phyloP scores from a whole-genome alignment of 2,329 filamentous ascomycete genomes.

The Macrophomina pseudophaseolina region DNA sequence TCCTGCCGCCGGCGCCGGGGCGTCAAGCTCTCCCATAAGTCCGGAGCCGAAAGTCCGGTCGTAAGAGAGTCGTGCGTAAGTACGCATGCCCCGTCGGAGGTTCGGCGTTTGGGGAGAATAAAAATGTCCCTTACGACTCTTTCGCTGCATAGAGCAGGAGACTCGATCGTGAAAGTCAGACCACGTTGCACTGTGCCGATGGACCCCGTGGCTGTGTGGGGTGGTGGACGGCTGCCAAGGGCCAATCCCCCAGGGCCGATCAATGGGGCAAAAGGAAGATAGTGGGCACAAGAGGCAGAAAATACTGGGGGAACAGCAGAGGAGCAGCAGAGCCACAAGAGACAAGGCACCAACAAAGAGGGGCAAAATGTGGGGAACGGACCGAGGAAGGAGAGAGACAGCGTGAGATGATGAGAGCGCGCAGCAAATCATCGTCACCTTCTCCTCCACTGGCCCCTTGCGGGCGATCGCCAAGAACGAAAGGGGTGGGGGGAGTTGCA shows the following conservation, averaged over 20 bases:
- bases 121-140: too few species aligned
- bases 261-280: neutral
- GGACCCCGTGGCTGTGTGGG: neutral
- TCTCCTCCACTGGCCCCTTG: neutral
- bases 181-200: neutral
- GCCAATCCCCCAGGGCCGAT: slow-evolving; percentile 22
- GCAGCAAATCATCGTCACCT: neutral
- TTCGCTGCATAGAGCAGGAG: too few species aligned
- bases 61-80: too few species aligned
- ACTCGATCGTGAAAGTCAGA: neutral
- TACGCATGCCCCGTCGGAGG: too few species aligned
- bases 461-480: neutral
- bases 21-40: too few species aligned
- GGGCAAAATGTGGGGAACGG: slow-evolving; percentile 8
- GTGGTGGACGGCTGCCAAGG: too few species aligned
- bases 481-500: neutral
- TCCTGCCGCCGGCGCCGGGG: too few species aligned
- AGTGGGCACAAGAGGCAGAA: too few species aligned
- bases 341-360: neutral
- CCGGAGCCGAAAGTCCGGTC: too few species aligned
- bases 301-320: slow-evolving; percentile 16
- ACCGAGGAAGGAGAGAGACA: neutral
- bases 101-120: too few species aligned
- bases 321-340: neutral
- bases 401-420: neutral